A percentile compares a stretch with the other conserved stretches of the same genome.
Evolutionary conservation across 352 stramenopile species (phyloP).

Genomic region (Phytophthora ohioensis): DNA sequence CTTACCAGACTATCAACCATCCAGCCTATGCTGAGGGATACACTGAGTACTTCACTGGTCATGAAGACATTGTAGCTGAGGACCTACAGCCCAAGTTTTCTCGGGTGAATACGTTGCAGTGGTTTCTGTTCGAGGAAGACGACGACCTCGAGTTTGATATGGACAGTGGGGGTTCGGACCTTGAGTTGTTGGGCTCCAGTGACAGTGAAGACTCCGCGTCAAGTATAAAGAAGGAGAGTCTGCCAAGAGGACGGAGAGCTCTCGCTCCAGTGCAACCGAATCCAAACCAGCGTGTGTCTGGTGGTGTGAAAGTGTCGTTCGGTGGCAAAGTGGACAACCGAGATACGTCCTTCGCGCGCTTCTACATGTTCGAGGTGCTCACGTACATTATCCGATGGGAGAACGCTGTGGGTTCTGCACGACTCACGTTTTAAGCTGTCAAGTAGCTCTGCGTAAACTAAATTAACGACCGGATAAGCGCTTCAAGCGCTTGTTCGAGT

Average conservation of each 20-base stretch:
- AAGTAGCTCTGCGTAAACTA: slow-evolving; percentile 15
- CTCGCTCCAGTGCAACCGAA: slow-evolving; percentile 9
- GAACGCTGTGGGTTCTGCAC: slow-evolving; percentile 45
- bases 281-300: slow-evolving; percentile 2
- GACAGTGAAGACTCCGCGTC: slow-evolving; percentile 37
- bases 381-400: slow-evolving; percentile 62
- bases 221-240: slow-evolving; percentile 18
- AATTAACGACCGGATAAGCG: slow-evolving; percentile 22
- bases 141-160: slow-evolving; percentile 50
- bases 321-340: slow-evolving; percentile 55
- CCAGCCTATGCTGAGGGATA: slow-evolving; percentile 44
- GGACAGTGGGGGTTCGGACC: slow-evolving; percentile 46
- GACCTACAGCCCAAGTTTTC: slow-evolving; percentile 49
- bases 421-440: slow-evolving; percentile 38
- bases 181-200: slow-evolving; percentile 44
- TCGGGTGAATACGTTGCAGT: slow-evolving; percentile 59
- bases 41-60: slow-evolving; percentile 46
- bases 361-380: slow-evolving; percentile 62
- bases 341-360: slow-evolving; percentile 48
- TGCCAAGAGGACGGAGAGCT: slow-evolving; percentile 19
- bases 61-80: slow-evolving; percentile 35
- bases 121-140: slow-evolving; percentile 47
- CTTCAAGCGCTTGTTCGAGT: too few relatives aligned
- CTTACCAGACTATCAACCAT: slow-evolving; percentile 55
- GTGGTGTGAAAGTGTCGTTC: slow-evolving; percentile 54